A percentile compares a stretch with the other conserved stretches of the same genome.
phyloP scores from a whole-genome alignment of 75 land plant species.

The Ceratopteris richardii region DNA sequence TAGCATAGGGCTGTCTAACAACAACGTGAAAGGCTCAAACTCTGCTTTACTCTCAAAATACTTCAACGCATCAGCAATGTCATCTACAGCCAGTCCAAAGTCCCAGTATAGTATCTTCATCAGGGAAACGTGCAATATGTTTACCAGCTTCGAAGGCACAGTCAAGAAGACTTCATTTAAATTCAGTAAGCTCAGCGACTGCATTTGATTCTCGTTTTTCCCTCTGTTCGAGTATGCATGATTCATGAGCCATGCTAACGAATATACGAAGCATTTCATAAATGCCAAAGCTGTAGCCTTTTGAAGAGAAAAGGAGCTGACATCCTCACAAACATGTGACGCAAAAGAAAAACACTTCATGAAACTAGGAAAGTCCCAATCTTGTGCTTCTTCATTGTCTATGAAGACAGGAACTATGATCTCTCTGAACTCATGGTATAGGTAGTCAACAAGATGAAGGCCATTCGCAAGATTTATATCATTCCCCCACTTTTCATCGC shows the following conservation, averaged over 20 bases:
- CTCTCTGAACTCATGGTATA: not conserved
- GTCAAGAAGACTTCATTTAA: not conserved
- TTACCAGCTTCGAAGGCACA: not conserved
- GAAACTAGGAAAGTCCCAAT: conserved; percentile 8
- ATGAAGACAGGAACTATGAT: not conserved
- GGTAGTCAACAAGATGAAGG: not conserved
- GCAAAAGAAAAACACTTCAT: conserved; percentile 6
- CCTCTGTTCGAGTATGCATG: not conserved
- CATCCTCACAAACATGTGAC: conserved; percentile 6
- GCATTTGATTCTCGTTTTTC: not conserved
- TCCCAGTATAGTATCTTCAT: conserved; percentile 1
- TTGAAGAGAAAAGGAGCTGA: not conserved
- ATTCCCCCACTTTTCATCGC: not conserved
- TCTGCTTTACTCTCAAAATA: not conserved
- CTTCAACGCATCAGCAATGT: not conserved
- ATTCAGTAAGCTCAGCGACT: too few species aligned
- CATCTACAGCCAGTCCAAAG: not conserved
- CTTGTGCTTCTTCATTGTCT: conserved; percentile 2
- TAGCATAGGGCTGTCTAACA: conserved; percentile 11
- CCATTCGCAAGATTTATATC: not conserved
- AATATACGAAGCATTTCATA: not conserved
- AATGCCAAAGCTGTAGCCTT: not conserved
- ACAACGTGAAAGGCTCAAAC: not conserved
- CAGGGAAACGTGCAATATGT: not conserved
- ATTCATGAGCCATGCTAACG: not conserved